A percentile compares a stretch with the other conserved stretches of the same genome.
phyloP scores from a whole-genome alignment of 768 basidiomycete species.

The Rhodotorula diobovata region DNA sequence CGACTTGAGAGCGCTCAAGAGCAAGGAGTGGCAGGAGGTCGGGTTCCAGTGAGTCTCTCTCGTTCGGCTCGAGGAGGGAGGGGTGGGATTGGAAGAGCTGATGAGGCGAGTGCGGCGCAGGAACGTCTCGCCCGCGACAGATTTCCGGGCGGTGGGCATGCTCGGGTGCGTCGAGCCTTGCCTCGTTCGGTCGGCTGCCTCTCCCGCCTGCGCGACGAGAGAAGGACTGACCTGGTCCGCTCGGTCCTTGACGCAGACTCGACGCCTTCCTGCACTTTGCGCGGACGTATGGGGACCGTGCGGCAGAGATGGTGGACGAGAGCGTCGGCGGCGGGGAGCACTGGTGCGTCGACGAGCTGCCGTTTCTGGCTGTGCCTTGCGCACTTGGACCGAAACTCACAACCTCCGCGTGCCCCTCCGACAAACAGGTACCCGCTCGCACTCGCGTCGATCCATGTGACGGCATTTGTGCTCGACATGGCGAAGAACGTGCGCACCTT shows the following conservation, averaged over 20 bases:
- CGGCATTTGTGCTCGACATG: conserved; percentile 31
- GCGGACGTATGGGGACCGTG: conserved; percentile 16
- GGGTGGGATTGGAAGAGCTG: no score
- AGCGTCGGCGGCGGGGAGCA: conserved; percentile 23
- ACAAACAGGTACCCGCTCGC: conserved; percentile 33
- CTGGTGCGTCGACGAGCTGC: conserved; percentile 2
- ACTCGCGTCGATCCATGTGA: conserved; percentile 35
- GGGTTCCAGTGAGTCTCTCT: conserved; percentile 32
- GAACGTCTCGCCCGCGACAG: conserved; percentile 22
- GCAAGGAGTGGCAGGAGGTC: conserved; percentile 39
- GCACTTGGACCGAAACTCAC: neutral
- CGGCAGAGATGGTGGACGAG: conserved; percentile 28
- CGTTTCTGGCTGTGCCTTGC: no score
- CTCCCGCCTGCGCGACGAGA: no score
- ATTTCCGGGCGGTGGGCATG: conserved; percentile 32
- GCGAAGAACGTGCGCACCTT: neutral
- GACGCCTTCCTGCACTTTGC: conserved; percentile 21
- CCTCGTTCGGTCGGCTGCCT: no score
- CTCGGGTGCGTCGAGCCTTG: conserved; percentile 8
- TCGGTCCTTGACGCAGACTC: neutral
- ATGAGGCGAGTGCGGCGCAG: neutral
- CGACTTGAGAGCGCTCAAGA: neutral
- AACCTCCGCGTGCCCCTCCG: neutral
- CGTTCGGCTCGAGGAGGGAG: no score
- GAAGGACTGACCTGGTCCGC: neutral